Evolutionary conservation across 2,329 filamentous ascomycete species (phyloP), one percentile per base, ranked within the genome.

Genomic region (Fusarium foetens): DNA sequence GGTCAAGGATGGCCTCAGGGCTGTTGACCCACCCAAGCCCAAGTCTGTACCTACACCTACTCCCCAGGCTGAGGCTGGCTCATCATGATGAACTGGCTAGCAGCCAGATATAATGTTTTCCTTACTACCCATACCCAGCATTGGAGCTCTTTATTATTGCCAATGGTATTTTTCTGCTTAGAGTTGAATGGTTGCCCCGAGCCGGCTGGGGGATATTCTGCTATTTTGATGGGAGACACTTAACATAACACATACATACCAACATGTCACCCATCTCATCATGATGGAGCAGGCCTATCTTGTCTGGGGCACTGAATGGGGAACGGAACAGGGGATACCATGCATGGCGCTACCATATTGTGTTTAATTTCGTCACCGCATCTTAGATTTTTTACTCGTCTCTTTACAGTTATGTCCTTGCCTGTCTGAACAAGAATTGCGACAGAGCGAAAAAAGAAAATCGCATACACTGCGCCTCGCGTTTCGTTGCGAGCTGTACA

Each of bases 321-420:
- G 65, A 68, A 68, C 35, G 45, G 66, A 55, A 35, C 66, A 68
- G 58, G 65, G 64, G 66, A 69, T 68, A 58, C 58, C 66, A 48
- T 69, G 66, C 65, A 68, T 21, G 57, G 49, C 66, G 64, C 66
- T 57, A 52, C 43, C 39, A 68, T 58, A n/a, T 52, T 60, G 35
- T 68, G 29, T 63, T 53, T 68, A 64, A 68, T 68, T 68, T 68
- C 66, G 58, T 69, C 66, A 68, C 63, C 65, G 64, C 64, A 68
- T 69, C 53, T 70, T 72, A 49, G 41, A 60, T 52, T 53, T 64
- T 33, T 61, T 21, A 35, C 48, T 29, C 27, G n/a, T 25, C 41
- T 52, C 27, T 68, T 57, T 23, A n/a, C 23, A n/a, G 29, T 46
- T 33, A 66, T 45, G 38, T 39, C 41, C 13, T 53, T 45, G 33